phyloP scores from a whole-genome alignment of 129 eudicot genomes.

The Helichrysum umbraculigerum region DNA sequence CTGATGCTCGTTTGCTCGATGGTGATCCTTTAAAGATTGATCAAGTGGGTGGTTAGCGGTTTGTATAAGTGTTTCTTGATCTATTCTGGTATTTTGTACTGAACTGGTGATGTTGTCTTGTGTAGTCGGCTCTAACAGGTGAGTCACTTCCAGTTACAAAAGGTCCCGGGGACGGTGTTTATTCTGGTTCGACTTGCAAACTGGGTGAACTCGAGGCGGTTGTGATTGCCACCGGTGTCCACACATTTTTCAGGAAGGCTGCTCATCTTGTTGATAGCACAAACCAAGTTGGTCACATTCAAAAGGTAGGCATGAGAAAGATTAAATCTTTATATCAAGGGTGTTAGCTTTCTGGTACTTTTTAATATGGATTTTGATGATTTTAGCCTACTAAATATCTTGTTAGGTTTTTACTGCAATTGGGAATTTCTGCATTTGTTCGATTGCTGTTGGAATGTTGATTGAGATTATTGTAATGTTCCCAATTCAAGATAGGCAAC shows the following conservation, averaged over 20 bases:
- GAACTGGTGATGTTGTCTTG: background rate
- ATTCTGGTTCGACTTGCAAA: slow-evolving; percentile 98
- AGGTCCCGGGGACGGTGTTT: slow-evolving; percentile 97
- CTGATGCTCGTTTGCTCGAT: slow-evolving; percentile 96
- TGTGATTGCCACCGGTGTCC: slow-evolving; percentile 98
- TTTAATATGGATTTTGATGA: background rate
- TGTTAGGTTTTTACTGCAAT: slow-evolving; percentile 92
- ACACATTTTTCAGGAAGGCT: slow-evolving; percentile 97
- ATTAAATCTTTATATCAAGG: background rate
- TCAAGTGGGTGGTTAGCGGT: slow-evolving; percentile 36
- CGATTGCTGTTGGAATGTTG: slow-evolving; percentile 96
- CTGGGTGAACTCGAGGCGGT: slow-evolving; percentile 97
- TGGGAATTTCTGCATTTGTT: slow-evolving; percentile 97
- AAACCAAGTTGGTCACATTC: slow-evolving; percentile 97
- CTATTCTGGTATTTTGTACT: slow-evolving; percentile 1
- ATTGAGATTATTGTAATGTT: slow-evolving; percentile 94
- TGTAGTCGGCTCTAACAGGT: slow-evolving; percentile 94
- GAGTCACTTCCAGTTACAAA: slow-evolving; percentile 99
- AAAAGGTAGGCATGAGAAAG: slow-evolving; percentile 54
- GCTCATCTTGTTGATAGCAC: slow-evolving; percentile 98
- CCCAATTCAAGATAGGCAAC: slow-evolving; percentile 85
- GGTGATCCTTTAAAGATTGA: slow-evolving; percentile 98
- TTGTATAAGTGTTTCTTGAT: background rate
- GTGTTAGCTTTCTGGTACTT: background rate
- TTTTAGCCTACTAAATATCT: slow-evolving; percentile 12